Evolutionary conservation across 2,329 filamentous ascomycete genomes (phyloP).

Genomic region (Pseudocercospora fijiensis): DNA sequence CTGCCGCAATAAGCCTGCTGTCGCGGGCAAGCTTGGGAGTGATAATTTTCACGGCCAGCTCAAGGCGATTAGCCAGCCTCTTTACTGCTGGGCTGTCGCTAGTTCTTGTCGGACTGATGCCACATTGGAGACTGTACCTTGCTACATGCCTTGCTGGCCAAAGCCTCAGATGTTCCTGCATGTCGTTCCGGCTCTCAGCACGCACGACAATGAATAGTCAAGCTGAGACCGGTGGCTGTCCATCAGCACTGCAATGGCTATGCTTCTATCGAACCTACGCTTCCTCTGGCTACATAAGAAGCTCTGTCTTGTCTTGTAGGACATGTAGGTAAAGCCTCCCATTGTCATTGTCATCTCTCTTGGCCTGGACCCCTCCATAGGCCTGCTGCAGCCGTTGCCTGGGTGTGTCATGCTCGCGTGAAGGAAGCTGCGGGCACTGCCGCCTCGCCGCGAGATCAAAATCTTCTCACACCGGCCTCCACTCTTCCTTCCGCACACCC

Average conservation of each 20-base stretch:
- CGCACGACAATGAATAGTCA: background rate
- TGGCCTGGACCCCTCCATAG: background rate
- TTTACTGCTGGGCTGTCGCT: background rate
- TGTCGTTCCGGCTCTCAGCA: background rate
- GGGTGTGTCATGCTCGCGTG: background rate
- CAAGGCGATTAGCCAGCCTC: background rate
- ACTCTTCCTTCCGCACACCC: background rate
- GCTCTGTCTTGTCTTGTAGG: background rate
- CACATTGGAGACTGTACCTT: background rate
- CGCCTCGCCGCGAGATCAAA: background rate
- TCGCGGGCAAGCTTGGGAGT: background rate
- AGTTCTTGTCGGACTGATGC: background rate
- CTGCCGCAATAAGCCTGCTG: background rate
- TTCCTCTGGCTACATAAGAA: background rate
- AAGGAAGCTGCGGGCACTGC: background rate
- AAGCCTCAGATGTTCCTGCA: background rate
- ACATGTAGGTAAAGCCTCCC: background rate
- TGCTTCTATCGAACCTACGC: background rate
- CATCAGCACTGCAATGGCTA: background rate
- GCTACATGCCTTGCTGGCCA: background rate
- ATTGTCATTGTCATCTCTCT: background rate
- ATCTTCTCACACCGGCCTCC: background rate
- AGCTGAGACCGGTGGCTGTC: background rate
- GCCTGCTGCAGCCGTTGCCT: background rate
- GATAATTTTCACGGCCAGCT: background rate